Percentiles rank a stretch among this genome's conserved stretches.
phyloP scores from a whole-genome alignment of 257 asterid species.

The Petunia secreta region DNA sequence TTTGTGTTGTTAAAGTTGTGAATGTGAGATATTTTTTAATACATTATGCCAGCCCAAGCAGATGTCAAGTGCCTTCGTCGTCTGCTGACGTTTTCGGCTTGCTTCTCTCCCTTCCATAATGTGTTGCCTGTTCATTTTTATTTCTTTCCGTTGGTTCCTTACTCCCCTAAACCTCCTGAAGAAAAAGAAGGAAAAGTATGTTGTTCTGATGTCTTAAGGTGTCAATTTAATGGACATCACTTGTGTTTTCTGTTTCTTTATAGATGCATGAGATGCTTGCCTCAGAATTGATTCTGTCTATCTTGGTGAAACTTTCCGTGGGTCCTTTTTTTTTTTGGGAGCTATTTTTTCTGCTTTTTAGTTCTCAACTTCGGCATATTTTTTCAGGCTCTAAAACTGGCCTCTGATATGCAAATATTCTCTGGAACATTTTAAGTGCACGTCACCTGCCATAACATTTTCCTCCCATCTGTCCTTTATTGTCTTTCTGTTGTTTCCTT shows the following conservation, averaged over 20 bases:
- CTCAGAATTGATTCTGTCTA: background rate
- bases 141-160: background rate
- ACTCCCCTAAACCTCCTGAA: background rate
- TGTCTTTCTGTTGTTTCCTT: conserved; percentile 7
- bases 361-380: conserved; percentile 9
- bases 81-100: conserved; percentile 1
- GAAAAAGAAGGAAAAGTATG: background rate
- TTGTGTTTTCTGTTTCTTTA: background rate
- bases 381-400: background rate
- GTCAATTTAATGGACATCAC: background rate
- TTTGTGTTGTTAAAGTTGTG: conserved; percentile 27
- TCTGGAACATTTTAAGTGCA: background rate
- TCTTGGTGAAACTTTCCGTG: background rate
- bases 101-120: background rate
- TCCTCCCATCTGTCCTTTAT: background rate
- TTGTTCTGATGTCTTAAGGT: background rate
- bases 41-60: background rate
- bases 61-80: background rate
- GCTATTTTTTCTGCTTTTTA: conserved; percentile 5
- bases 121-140: background rate
- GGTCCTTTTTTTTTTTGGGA: conserved; percentile 2
- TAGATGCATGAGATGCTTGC: background rate
- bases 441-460: background rate
- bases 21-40: background rate
- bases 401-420: background rate